These are phyloP conservation scores for Penicillium pancosmium DNA, from an alignment of 495 filamentous ascomycete genomes.

Conservation along the genomic window DNA sequence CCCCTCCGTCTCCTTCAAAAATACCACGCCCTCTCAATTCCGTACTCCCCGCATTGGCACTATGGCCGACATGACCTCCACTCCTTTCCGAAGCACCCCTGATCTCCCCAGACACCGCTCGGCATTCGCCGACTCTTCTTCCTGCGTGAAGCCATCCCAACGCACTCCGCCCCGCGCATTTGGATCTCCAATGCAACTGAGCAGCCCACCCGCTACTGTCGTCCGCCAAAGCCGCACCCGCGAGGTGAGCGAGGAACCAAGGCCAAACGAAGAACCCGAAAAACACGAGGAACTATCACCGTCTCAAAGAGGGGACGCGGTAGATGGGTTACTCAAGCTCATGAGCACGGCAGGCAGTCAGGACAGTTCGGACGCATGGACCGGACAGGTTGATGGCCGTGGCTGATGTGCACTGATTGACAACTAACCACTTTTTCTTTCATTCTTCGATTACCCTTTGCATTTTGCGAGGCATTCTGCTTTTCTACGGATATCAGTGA, in stretches of 20 bases:
- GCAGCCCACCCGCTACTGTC: slow-evolving; percentile 39
- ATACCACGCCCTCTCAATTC: slow-evolving; percentile 26
- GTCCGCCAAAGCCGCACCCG: slow-evolving; percentile 18
- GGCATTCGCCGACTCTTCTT: slow-evolving; percentile 15
- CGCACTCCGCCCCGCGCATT: slow-evolving; percentile 23
- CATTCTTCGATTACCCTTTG: background rate
- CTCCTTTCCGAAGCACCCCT: slow-evolving; percentile 25
- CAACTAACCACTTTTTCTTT: background rate
- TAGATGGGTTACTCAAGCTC: slow-evolving; percentile 45
- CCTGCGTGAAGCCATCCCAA: slow-evolving; percentile 30
- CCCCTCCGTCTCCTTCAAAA: slow-evolving; percentile 17
- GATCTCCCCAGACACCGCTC: slow-evolving; percentile 26
- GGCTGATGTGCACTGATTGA: background rate
- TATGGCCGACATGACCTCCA: slow-evolving; percentile 22
- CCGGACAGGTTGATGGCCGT: slow-evolving; percentile 13
- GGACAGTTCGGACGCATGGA: slow-evolving; percentile 24
- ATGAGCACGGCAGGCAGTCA: slow-evolving; percentile 38
- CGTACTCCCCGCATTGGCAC: slow-evolving; percentile 30
- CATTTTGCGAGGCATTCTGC: slow-evolving; percentile 2
- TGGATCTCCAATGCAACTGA: slow-evolving; percentile 42
- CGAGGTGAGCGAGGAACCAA: slow-evolving; percentile 14
- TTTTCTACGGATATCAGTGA: background rate
- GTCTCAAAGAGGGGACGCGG: slow-evolving; percentile 44
- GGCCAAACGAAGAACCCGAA: slow-evolving; percentile 14
- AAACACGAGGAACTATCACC: slow-evolving; percentile 23